Evolutionary conservation across 1,139 yeast species (phyloP), one percentile per base, ranked within the genome.

Genomic region (Yamadazyma sp.): DNA sequence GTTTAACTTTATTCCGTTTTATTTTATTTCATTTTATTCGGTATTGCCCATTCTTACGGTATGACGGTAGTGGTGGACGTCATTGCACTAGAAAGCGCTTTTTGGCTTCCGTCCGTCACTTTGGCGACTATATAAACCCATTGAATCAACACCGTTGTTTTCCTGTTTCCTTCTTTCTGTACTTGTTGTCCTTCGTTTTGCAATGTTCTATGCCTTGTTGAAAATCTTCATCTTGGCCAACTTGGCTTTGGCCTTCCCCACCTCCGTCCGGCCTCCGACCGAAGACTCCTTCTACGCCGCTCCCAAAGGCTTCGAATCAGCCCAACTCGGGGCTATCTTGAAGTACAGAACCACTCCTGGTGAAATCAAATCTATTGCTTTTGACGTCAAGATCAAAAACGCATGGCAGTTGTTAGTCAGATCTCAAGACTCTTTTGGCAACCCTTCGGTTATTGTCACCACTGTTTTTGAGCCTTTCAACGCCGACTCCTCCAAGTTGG

Each of bases 391-490:
- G 17, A 48, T 56, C 11, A 49, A 56, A 24, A 50, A 50, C 33
- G 45, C 61, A 5, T 64, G 65, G 61, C 72, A 67, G 46, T 44
- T 63, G 22, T 45, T 65, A 41, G 59, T 64, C 2, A 53, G 71
- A 39, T 58, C 71, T n/a, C 53, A 59, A 24, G 70, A 67, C 43
- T 44, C 62, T 2, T 48, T 50, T 28, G 70, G 67, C 1, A 51
- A 58, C 15, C 58, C 74, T 6, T 55, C 49, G 12, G 65, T 59
- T 4, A 55, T 65, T 20, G 62, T 59, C 7, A 50, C 68, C 7
- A 65, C 73, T 1, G 42, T 68, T 4, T 51, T 64, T 11, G 59
- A 55, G 42, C 70, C 73, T 1, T 53, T 46, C 37, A 56, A 62
- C 41, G 62, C 64, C 7, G 61, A 66, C 40, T 49, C 58, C 8